A percentile compares a stretch with the other conserved stretches of the same genome.
Evolutionary conservation across 495 filamentous ascomycete genomes (phyloP).

Genomic region (Cercophora samala): DNA sequence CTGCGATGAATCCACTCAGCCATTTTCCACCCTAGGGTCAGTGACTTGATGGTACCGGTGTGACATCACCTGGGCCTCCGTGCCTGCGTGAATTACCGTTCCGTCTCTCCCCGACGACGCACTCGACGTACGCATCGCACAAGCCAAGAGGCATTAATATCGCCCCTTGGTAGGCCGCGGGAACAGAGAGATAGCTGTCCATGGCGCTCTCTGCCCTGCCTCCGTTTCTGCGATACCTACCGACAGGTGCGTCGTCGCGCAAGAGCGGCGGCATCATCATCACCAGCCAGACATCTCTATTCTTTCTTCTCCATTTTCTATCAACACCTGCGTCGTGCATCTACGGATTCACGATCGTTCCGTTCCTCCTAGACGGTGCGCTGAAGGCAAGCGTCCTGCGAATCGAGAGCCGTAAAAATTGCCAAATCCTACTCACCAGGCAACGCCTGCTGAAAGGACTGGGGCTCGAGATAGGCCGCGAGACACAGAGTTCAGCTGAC

Average conservation of each 20-base stretch:
- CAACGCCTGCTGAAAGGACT: conserved; percentile 15
- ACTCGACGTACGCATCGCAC: conserved; percentile 1
- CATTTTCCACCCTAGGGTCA: conserved; percentile 10
- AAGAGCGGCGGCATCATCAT: conserved; percentile 15
- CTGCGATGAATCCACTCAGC: conserved; percentile 7
- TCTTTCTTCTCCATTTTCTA: neutral
- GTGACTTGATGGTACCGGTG: conserved; percentile 18
- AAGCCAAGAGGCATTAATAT: conserved; percentile 1
- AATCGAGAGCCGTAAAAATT: conserved; percentile 15
- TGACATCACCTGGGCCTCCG: conserved; percentile 8
- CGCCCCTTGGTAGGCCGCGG: conserved; percentile 8
- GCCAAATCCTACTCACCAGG: conserved; percentile 14
- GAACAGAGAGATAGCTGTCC: conserved; percentile 7
- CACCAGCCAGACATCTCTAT: conserved; percentile 9
- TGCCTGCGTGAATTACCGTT: conserved; percentile 11
- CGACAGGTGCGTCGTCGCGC: conserved; percentile 8
- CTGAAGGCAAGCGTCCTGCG: conserved; percentile 12
- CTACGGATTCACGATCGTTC: conserved; percentile 1
- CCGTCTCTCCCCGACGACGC: conserved; percentile 5
- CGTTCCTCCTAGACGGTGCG: conserved; percentile 3
- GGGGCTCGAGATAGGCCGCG: conserved; percentile 16
- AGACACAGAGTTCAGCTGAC: conserved; percentile 1
- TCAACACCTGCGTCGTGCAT: conserved; percentile 5
- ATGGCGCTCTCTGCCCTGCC: conserved; percentile 4
- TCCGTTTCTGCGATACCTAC: conserved; percentile 10